phyloP scores from a whole-genome alignment of 2,329 filamentous ascomycete genomes.

The Fusarium sp. region DNA sequence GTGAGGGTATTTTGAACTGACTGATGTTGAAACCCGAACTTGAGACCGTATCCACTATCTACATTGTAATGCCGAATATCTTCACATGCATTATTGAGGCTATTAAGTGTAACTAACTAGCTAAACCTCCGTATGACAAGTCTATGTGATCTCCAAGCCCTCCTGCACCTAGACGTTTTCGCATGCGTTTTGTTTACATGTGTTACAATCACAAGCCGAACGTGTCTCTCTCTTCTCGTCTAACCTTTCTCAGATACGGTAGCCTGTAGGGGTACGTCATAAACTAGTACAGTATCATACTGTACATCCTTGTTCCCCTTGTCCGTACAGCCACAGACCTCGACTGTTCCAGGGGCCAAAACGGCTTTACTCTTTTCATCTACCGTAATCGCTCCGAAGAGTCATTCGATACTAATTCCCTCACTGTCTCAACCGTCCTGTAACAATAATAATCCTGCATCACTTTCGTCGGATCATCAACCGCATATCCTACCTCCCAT shows the following conservation, averaged over 20 bases:
- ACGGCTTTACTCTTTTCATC: slow-evolving; percentile 13
- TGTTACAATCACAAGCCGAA: slow-evolving; percentile 13
- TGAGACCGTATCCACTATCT: neutral
- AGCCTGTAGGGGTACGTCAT: slow-evolving; percentile 27
- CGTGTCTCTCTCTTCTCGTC: too few relatives aligned
- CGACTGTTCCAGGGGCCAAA: slow-evolving; percentile 18
- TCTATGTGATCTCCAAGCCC: neutral
- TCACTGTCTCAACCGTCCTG: neutral
- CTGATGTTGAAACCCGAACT: slow-evolving; percentile 13
- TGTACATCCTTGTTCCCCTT: neutral
- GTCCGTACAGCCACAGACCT: slow-evolving; percentile 3
- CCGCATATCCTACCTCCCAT: neutral
- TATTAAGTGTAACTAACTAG: neutral
- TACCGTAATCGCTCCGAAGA: slow-evolving; percentile 21
- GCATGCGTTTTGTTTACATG: neutral
- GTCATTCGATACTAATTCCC: slow-evolving; percentile 19
- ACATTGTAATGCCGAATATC: neutral
- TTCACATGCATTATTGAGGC: neutral
- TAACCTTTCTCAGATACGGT: too few relatives aligned
- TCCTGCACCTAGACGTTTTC: neutral
- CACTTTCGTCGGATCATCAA: neutral
- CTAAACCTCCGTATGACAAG: neutral
- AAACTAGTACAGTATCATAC: neutral
- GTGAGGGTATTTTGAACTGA: slow-evolving; percentile 14
- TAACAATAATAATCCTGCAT: too few relatives aligned